Evolutionary conservation across 768 basidiomycete genomes (phyloP), one percentile per base, ranked within the genome.

Genomic region (Phlebiopsis gigantea): DNA sequence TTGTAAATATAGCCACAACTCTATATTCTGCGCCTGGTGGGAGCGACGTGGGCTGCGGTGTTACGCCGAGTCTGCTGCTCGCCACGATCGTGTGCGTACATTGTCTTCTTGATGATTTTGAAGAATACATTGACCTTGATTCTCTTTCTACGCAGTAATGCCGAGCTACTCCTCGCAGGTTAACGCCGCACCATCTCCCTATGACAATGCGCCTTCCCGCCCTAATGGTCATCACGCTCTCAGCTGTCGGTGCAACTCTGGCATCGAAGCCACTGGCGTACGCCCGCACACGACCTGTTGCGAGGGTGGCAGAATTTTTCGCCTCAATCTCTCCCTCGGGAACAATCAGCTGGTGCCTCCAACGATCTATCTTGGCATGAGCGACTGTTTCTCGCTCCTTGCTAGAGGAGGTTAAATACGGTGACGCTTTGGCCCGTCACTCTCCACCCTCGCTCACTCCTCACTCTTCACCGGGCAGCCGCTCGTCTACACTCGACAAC

Each of bases 111-210:
- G 12, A 39, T 39, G 34, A 39, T 12, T 39, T 39, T 17, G 17
- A 39, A 10, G 34, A 10, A 12, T 17, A 39, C 34, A 39, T 39
- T 39, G 34, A 39, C 34, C 8, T 12, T 39, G 34, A 17, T 39
- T 39, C 34, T 2, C 34, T 12, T 39, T 39, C 34, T 17, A 12
- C 34, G 34, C 34, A 39, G 34, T 39, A 39, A 39, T 39, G 34
- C 2, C 34, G 34, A 39, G 34, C 34, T 17, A 39, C 8, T 4
- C 2, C 34, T 39, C 34, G 12, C 4, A 39, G 50, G n/a, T 39
- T 52, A 57, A 41, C 56, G 56, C 56, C 56, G 56, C 56, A 19
- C 43, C 56, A 57, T 57, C 56, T 57, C 56, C 56, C 34, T 43
- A 6, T 39, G n/a, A 21, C 24, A 42, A 34, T 22, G 49, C 56